Conservation (phyloP, 2,329 filamentous ascomycete species). For the Calonectria hongkongensis region DNA sequence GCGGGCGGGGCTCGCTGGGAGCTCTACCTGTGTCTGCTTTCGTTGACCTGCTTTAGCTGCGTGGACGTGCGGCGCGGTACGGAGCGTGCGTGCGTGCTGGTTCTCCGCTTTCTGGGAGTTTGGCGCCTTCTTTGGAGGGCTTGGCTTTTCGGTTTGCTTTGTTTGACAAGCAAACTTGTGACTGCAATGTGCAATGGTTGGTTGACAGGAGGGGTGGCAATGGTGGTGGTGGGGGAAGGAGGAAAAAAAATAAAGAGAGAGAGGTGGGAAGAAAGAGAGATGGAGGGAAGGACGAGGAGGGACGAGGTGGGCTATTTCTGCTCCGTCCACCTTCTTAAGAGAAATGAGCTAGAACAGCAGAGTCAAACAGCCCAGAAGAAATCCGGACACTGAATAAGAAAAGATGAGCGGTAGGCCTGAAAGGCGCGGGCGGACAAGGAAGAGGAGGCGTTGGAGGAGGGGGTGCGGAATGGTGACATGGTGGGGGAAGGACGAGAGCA, state of each 20-base stretch:
- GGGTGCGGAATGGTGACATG: conserved; percentile 38
- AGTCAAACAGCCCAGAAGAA: conserved; percentile 11
- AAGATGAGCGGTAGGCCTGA: conserved; percentile 36
- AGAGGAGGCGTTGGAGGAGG: conserved; percentile 36
- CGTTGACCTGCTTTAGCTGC: conserved; percentile 22
- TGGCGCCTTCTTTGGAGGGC: conserved; percentile 16
- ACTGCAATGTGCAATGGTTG: neutral
- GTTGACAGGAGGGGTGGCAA: neutral
- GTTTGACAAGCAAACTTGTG: conserved; percentile 17
- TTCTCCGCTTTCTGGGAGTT: conserved; percentile 48
- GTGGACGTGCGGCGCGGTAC: conserved; percentile 19
- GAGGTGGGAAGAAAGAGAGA: conserved; percentile 27
- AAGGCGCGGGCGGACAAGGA: conserved; percentile 35
- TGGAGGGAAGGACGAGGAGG: conserved; percentile 8
- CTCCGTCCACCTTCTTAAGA: conserved; percentile 6
- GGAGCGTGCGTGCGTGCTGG: neutral
- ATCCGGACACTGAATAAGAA: conserved; percentile 24
- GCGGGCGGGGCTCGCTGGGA: conserved; percentile 35
- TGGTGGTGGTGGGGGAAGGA: neutral
- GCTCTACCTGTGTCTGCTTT: conserved; percentile 35
- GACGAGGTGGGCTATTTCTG: conserved; percentile 34
- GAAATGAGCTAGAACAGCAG: conserved; percentile 1
- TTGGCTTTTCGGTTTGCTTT: neutral
- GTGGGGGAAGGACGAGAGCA: conserved; percentile 39
- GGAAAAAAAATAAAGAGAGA: neutral